phyloP scores from a whole-genome alignment of 1,284 basidiomycete genomes.

The Leccinum fuscescens region DNA sequence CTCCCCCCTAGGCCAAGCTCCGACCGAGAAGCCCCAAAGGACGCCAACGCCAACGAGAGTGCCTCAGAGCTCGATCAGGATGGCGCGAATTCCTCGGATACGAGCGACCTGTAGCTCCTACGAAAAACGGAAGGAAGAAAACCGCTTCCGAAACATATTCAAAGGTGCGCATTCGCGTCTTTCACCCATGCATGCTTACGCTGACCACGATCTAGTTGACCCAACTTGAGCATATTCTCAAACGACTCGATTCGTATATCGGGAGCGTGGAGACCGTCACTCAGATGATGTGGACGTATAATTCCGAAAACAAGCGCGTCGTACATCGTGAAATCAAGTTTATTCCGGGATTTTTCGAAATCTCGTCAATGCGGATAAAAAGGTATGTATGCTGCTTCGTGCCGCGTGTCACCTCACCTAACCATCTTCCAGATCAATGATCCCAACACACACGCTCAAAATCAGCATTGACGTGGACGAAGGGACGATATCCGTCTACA shows the following conservation, averaged over 20 bases:
- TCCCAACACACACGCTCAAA: conserved; percentile 64
- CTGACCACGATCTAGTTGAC: conserved; percentile 61
- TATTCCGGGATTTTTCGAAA: conserved; percentile 99
- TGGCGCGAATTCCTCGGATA: conserved; percentile 39
- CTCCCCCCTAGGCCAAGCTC: conserved; percentile 26
- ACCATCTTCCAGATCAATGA: conserved; percentile 71
- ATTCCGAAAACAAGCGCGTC: conserved; percentile 79
- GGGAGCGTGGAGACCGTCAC: conserved; percentile 88
- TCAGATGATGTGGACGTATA: conserved; percentile 90
- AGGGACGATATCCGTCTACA: conserved; percentile 88
- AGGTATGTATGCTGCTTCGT: conserved; percentile 51
- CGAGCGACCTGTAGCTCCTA: conserved; percentile 34
- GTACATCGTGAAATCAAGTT: conserved; percentile 82
- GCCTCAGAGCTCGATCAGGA: conserved; percentile 42
- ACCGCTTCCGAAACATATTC: conserved; percentile 90
- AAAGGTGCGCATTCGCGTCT: conserved; percentile 56
- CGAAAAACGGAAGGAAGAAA: conserved; percentile 63
- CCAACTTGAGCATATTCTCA: conserved; percentile 95
- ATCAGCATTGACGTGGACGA: conserved; percentile 85
- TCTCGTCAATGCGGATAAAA: conserved; percentile 99
- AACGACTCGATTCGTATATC: conserved; percentile 98
- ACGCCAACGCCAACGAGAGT: conserved; percentile 52
- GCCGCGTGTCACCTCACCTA: not conserved
- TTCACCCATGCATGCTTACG: conserved; percentile 4
- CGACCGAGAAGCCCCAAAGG: conserved; percentile 48